These are phyloP conservation scores for Vachellia collinsii DNA, from an alignment of 306 rosid genomes.

Conservation along the genomic window DNA sequence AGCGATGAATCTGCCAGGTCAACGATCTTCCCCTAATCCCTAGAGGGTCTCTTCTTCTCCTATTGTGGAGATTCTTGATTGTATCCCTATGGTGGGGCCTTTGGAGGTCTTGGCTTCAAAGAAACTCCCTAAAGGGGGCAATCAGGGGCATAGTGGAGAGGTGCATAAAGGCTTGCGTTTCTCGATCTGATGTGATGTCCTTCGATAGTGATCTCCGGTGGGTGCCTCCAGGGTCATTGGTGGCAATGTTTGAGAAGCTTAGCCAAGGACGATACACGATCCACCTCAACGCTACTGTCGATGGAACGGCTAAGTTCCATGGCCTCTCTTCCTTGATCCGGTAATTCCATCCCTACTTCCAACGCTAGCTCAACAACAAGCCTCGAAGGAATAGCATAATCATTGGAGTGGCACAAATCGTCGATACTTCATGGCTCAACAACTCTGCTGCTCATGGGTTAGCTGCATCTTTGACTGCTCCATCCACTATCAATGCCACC, in stretches of 20 bases:
- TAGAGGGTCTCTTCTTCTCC: too few relatives aligned
- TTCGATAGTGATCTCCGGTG: too few relatives aligned
- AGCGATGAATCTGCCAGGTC: too few relatives aligned
- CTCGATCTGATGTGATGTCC: too few relatives aligned
- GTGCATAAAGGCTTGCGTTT: too few relatives aligned
- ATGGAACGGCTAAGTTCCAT: slow-evolving; percentile 32
- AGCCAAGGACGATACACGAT: slow-evolving; percentile 11
- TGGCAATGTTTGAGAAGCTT: slow-evolving; percentile 23
- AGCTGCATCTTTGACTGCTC: background rate
- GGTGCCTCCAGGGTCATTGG: too few relatives aligned
- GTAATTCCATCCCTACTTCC: slow-evolving; percentile 88
- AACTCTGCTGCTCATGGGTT: slow-evolving; percentile 24
- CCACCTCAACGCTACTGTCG: slow-evolving; percentile 1
- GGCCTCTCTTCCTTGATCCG: slow-evolving; percentile 53
- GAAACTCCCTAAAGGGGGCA: too few relatives aligned
- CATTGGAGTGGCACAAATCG: slow-evolving; percentile 95
- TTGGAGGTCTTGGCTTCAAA: too few relatives aligned
- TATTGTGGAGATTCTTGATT: too few relatives aligned
- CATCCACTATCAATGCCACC: slow-evolving; percentile 3
- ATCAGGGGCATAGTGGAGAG: too few relatives aligned
- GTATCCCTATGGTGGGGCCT: too few relatives aligned
- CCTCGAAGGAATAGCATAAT: slow-evolving; percentile 92
- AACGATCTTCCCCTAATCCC: too few relatives aligned
- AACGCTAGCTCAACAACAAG: slow-evolving; percentile 84
- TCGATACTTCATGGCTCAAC: slow-evolving; percentile 97